Percentiles rank a stretch among this genome's conserved stretches.
These are phyloP conservation scores for Monosiga brevicollis DNA, from an alignment of 78 protist species.

Conservation along the genomic window DNA sequence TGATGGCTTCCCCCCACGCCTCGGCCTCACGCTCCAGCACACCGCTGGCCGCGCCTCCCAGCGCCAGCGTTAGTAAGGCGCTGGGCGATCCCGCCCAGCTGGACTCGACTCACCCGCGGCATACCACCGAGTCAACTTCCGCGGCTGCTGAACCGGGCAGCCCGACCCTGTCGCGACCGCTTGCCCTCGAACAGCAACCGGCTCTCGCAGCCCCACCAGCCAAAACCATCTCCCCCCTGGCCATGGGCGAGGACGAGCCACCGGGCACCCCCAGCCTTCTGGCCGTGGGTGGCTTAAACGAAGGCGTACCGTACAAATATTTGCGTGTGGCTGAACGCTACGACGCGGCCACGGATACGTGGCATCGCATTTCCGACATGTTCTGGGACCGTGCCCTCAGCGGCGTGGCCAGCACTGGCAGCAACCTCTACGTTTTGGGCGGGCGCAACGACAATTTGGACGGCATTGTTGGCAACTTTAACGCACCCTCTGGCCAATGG, in stretches of 20 bases:
- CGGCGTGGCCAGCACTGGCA: background rate
- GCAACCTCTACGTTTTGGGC: background rate
- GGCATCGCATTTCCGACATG: background rate
- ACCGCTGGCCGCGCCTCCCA: background rate
- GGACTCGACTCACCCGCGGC: background rate
- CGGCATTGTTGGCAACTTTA: background rate
- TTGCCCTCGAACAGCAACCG: background rate
- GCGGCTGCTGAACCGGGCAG: background rate
- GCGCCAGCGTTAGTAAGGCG: background rate
- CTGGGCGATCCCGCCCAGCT: background rate
- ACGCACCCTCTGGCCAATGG: background rate
- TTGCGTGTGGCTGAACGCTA: background rate
- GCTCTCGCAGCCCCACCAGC: background rate
- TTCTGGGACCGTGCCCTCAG: background rate
- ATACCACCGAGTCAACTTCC: background rate
- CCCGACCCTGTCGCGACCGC: background rate
- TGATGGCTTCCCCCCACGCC: background rate
- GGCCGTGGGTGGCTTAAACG: background rate
- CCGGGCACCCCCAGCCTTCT: background rate
- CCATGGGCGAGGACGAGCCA: background rate
- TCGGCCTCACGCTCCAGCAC: background rate
- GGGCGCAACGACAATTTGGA: background rate
- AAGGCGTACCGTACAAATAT: background rate
- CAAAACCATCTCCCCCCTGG: background rate
- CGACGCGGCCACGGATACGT: background rate